These are phyloP conservation scores for Jimgerdemannia lactiflua DNA, from an alignment of 192 early-diverging fungal species.

Conservation along the genomic window DNA sequence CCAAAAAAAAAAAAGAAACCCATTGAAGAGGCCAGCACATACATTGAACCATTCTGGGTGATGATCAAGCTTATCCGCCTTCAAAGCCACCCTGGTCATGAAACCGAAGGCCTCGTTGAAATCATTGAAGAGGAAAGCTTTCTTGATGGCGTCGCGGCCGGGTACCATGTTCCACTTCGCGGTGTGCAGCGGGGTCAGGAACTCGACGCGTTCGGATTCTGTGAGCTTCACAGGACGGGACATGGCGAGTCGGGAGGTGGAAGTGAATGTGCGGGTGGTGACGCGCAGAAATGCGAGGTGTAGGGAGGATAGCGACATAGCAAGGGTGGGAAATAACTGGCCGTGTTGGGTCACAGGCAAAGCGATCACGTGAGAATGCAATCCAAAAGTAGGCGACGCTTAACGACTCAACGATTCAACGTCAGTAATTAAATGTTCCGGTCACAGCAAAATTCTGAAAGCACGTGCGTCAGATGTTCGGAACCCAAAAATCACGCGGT, in stretches of 20 bases:
- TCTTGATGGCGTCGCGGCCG: slow-evolving; percentile 70
- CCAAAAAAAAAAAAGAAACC: slow-evolving; percentile 3
- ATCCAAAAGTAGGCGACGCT: too few species aligned
- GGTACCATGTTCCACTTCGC: slow-evolving; percentile 53
- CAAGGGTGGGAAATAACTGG: too few species aligned
- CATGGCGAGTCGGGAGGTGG: not conserved
- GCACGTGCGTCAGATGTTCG: too few species aligned
- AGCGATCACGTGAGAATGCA: too few species aligned
- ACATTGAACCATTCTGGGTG: slow-evolving; percentile 96
- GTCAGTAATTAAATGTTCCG: too few species aligned
- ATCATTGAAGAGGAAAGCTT: slow-evolving; percentile 74
- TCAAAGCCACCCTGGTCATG: slow-evolving; percentile 89
- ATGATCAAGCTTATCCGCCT: slow-evolving; percentile 91
- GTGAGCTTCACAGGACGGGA: not conserved
- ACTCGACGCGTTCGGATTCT: not conserved
- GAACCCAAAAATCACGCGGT: too few species aligned
- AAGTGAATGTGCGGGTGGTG: not conserved
- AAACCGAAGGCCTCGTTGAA: slow-evolving; percentile 93
- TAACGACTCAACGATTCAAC: too few species aligned
- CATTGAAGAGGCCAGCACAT: slow-evolving; percentile 9
- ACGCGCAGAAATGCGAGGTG: too few species aligned
- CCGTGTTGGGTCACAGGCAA: too few species aligned
- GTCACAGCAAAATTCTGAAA: too few species aligned
- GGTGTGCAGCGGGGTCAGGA: not conserved
- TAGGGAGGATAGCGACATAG: too few species aligned